Conservation (phyloP, 208 protist genomes). For the Wallacemonas sp. region DNA sequence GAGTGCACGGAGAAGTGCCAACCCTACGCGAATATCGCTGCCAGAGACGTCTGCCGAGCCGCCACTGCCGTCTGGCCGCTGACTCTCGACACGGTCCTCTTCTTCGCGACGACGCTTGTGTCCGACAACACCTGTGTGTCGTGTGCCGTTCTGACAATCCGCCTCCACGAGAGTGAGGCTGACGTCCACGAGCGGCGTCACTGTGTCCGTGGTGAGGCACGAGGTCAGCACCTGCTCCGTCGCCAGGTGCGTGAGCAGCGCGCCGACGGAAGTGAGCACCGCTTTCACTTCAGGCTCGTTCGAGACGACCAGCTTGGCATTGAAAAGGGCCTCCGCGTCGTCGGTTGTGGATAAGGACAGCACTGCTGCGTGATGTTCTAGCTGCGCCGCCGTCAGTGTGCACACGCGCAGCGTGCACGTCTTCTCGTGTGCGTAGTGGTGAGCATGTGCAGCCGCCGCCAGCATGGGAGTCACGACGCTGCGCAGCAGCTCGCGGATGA, state of each 20-base stretch:
- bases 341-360: not conserved
- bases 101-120: not conserved
- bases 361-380: not conserved
- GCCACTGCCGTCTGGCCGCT: too few species aligned
- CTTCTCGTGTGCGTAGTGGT: too few species aligned
- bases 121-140: not conserved
- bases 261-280: too few species aligned
- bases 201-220: too few species aligned
- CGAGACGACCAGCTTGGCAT: not conserved
- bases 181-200: not conserved
- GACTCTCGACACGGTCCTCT: not conserved
- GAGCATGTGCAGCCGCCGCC: too few species aligned
- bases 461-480: not conserved
- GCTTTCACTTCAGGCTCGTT: not conserved
- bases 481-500: constrained; percentile 7
- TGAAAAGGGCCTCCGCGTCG: not conserved
- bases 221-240: not conserved
- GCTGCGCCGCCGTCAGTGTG: not conserved
- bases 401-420: not conserved
- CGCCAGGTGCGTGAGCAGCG: too few species aligned
- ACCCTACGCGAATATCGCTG: not conserved
- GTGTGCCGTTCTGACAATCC: not conserved
- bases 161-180: not conserved
- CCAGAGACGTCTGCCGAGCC: not conserved
- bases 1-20: not conserved